These are phyloP conservation scores for Pseudoperonospora humuli DNA, from an alignment of 352 stramenopile genomes.

Conservation along the genomic window DNA sequence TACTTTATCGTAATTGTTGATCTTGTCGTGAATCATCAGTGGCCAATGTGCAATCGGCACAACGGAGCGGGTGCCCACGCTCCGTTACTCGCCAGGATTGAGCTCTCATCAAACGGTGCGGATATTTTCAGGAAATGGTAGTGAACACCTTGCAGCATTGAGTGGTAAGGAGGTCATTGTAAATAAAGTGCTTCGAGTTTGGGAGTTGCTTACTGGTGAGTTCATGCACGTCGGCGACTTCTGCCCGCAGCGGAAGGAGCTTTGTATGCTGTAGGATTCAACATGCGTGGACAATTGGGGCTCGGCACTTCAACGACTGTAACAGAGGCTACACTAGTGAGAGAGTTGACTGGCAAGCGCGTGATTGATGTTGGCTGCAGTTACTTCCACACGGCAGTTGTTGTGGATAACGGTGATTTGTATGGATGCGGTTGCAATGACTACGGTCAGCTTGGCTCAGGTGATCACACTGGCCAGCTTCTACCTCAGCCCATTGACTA, in stretches of 20 bases:
- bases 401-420: conserved; percentile 69
- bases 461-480: conserved; percentile 59
- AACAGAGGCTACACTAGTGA: conserved; percentile 43
- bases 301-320: conserved; percentile 65
- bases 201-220: not conserved
- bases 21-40: conserved; percentile 23
- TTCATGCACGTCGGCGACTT: not conserved
- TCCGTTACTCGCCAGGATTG: conserved; percentile 44
- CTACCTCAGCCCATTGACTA: conserved; percentile 48
- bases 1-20: not conserved
- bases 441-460: conserved; percentile 84
- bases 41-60: conserved; percentile 86
- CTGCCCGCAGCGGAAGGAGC: conserved; percentile 50
- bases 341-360: conserved; percentile 33
- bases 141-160: conserved; percentile 85
- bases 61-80: conserved; percentile 56
- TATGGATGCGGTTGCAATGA: conserved; percentile 89
- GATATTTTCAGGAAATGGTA: conserved; percentile 88
- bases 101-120: conserved; percentile 51
- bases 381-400: conserved; percentile 89
- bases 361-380: conserved; percentile 83
- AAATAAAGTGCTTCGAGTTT: not conserved
- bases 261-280: conserved; percentile 89
- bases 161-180: conserved; percentile 30
- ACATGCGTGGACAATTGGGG: conserved; percentile 86